A percentile compares a stretch with the other conserved stretches of the same genome.
Conservation (phyloP, 1,284 basidiomycete genomes). For the Leccinum insolens region DNA sequence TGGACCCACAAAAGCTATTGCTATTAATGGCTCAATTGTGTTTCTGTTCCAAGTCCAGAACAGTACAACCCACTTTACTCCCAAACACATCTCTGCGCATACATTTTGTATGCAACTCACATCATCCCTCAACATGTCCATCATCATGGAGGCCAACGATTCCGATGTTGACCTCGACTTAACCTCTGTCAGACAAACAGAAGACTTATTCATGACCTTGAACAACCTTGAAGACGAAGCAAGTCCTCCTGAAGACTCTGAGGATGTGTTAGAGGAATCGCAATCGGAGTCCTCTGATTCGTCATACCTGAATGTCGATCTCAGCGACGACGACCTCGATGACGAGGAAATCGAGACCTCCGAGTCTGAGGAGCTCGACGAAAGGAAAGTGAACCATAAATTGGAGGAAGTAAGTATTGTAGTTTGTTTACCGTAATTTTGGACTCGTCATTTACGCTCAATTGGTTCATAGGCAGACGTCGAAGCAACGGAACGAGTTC, state of each 20-base stretch:
- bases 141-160: constrained; percentile 18
- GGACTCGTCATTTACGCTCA: not conserved
- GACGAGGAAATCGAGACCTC: constrained; percentile 22
- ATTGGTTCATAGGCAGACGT: constrained; percentile 17
- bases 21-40: constrained; percentile 15
- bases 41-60: not conserved
- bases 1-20: constrained; percentile 24
- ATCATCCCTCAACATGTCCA: constrained; percentile 17
- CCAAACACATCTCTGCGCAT: not conserved
- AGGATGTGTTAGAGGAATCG: constrained; percentile 14
- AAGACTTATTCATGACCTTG: constrained; percentile 19
- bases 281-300: constrained; percentile 23
- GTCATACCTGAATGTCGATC: constrained; percentile 24
- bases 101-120: not conserved
- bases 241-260: constrained; percentile 1
- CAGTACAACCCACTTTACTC: not conserved
- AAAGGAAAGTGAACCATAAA: constrained; percentile 10
- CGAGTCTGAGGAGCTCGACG: constrained; percentile 20
- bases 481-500: constrained; percentile 10
- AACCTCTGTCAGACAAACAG: constrained; percentile 7
- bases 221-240: constrained; percentile 8
- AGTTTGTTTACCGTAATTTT: not conserved
- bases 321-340: constrained; percentile 14
- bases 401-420: constrained; percentile 18
- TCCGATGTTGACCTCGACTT: constrained; percentile 16